Conservation (phyloP, 352 stramenopile species). For the Aphanomyces astaci region DNA sequence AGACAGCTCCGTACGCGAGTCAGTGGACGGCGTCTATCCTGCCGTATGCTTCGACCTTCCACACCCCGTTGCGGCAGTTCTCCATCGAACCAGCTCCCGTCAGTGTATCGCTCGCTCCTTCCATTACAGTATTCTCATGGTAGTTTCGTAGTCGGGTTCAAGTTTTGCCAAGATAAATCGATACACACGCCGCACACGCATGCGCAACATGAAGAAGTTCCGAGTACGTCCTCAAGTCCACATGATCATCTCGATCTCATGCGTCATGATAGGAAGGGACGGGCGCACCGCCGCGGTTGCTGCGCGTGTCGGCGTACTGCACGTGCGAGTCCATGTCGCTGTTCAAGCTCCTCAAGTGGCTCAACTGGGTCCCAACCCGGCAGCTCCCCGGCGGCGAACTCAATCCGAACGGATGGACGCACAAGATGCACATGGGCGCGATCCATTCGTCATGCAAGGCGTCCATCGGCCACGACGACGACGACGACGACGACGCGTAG, state of each 20-base stretch:
- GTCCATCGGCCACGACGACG: no score
- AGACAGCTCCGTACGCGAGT: constrained; percentile 29
- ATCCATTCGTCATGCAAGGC: constrained; percentile 70
- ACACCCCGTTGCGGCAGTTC: not conserved
- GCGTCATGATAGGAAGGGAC: not conserved
- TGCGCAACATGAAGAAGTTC: constrained; percentile 81
- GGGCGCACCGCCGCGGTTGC: constrained; percentile 10
- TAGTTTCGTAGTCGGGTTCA: no score
- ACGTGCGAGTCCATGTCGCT: constrained; percentile 74
- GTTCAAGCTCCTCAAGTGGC: constrained; percentile 82
- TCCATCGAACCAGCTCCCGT: not conserved
- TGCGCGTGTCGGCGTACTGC: constrained; percentile 72
- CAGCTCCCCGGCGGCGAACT: constrained; percentile 68
- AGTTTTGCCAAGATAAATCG: constrained; percentile 51
- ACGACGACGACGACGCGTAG: constrained; percentile 27
- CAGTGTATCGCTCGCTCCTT: no score
- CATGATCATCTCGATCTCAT: not conserved
- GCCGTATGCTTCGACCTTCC: not conserved
- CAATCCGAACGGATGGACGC: constrained; percentile 63
- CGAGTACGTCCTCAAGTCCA: constrained; percentile 26
- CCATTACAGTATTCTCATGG: no score
- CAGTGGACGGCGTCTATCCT: constrained; percentile 11
- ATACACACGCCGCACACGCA: constrained; percentile 66
- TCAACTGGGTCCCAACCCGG: constrained; percentile 65
- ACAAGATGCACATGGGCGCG: constrained; percentile 84